Evolutionary conservation across 2,329 filamentous ascomycete genomes (phyloP).

Genomic region (Cercospora canescens): DNA sequence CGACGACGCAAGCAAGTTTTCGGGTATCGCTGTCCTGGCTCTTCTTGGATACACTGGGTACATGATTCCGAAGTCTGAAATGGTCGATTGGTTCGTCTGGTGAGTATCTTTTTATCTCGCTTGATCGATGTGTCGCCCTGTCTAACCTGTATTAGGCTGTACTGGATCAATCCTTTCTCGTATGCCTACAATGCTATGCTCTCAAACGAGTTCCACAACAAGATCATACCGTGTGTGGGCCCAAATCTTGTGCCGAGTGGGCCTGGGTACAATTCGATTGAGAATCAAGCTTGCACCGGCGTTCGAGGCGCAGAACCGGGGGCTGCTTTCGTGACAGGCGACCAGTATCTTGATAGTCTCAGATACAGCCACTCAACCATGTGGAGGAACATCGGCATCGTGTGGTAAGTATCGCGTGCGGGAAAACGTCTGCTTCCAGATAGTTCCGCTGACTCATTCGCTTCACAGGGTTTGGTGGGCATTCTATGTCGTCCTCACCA

Average conservation of each 20-base stretch:
- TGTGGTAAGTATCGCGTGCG: no score
- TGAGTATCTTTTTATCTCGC: no score
- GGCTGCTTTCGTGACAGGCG: constrained; percentile 57
- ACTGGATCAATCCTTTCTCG: constrained; percentile 54
- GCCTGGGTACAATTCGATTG: constrained; percentile 42
- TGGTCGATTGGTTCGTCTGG: constrained; percentile 55
- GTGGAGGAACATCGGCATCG: constrained; percentile 65
- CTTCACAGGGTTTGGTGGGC: constrained; percentile 55
- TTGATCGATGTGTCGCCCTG: no score
- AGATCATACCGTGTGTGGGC: constrained; percentile 57
- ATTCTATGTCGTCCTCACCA: constrained; percentile 58
- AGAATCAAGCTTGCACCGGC: constrained; percentile 42
- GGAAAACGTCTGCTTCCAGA: no score
- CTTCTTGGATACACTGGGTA: constrained; percentile 38
- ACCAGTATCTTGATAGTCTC: constrained; percentile 59
- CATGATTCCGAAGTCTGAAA: constrained; percentile 34
- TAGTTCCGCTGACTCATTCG: not conserved
- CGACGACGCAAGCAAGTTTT: constrained; percentile 34
- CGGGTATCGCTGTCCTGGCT: constrained; percentile 32
- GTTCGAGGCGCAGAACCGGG: constrained; percentile 61
- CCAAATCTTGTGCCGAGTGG: constrained; percentile 40
- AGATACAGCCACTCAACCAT: constrained; percentile 45
- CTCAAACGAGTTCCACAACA: constrained; percentile 64
- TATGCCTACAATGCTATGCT: constrained; percentile 57
- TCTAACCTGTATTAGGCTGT: no score